Evolutionary conservation across 73 alveolate genomes (phyloP).

Genomic region (Stentor roeselii): DNA sequence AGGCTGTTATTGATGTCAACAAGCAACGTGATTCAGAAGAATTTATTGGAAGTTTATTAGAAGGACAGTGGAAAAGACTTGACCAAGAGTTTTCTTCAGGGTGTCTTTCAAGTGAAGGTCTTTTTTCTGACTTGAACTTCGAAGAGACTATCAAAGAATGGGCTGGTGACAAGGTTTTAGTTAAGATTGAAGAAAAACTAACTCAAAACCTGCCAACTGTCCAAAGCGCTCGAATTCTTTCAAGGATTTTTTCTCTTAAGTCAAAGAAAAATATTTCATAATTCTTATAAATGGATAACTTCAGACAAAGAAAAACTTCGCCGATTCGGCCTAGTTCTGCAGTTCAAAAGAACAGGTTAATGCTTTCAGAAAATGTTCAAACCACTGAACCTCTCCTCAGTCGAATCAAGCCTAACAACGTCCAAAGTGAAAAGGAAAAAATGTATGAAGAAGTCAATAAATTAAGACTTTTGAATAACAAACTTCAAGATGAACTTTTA

Average conservation of each 20-base stretch:
- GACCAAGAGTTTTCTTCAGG: not conserved
- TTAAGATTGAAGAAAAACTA: not conserved
- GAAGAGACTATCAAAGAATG: constrained; percentile 20
- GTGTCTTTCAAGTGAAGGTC: not conserved
- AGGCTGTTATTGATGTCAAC: not conserved
- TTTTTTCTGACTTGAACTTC: not conserved
- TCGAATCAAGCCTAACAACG: too few species aligned
- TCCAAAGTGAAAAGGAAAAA: too few species aligned
- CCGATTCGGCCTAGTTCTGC: too few species aligned
- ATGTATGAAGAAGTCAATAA: too few species aligned
- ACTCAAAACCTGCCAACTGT: not conserved
- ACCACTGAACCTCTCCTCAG: too few species aligned
- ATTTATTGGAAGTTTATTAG: not conserved
- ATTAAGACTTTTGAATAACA: too few species aligned
- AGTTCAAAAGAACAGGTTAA: too few species aligned
- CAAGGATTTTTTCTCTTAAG: not conserved
- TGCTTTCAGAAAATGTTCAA: too few species aligned
- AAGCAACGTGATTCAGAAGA: not conserved
- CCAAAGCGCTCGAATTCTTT: not conserved
- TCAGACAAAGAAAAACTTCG: too few species aligned
- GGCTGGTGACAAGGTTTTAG: not conserved
- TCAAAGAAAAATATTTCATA: too few species aligned
- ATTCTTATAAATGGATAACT: too few species aligned
- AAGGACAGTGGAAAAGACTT: not conserved
- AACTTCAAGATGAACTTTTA: too few species aligned